Conservation (phyloP, 768 basidiomycete genomes). For the Hebeloma cylindrosporum region DNA sequence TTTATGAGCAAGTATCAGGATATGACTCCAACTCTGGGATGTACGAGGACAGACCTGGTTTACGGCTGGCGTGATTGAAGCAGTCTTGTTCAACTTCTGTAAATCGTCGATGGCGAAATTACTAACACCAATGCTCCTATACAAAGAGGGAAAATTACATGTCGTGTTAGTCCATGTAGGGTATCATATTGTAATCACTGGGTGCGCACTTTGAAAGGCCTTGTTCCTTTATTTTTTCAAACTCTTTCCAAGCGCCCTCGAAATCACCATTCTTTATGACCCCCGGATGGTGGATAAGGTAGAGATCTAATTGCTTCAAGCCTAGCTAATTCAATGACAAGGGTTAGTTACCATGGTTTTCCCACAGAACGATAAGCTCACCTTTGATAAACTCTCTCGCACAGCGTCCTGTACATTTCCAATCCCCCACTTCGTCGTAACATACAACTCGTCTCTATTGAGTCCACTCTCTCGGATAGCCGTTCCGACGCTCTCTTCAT, state of each 20-base stretch:
- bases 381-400: conserved; percentile 50
- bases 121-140: conserved; percentile 72
- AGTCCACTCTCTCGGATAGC: conserved; percentile 50
- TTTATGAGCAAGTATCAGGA: conserved; percentile 26
- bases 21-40: neutral
- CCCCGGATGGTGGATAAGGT: conserved; percentile 61
- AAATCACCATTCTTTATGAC: conserved; percentile 30
- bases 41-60: conserved; percentile 54
- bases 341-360: neutral
- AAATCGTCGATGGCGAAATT: conserved; percentile 60
- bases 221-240: conserved; percentile 52
- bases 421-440: conserved; percentile 56
- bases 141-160: neutral
- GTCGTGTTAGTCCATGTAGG: neutral
- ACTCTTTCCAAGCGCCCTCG: conserved; percentile 49
- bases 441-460: conserved; percentile 42
- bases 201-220: conserved; percentile 41
- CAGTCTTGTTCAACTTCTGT: conserved; percentile 48
- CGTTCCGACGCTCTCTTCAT: conserved; percentile 35
- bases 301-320: conserved; percentile 62
- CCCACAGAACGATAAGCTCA: conserved; percentile 21
- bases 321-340: conserved; percentile 46
- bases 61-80: conserved; percentile 60
- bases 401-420: conserved; percentile 42
- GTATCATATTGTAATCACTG: conserved; percentile 10